Evolutionary conservation across 2,329 filamentous ascomycete species (phyloP).

Genomic region (Plenodomus lindquistii): DNA sequence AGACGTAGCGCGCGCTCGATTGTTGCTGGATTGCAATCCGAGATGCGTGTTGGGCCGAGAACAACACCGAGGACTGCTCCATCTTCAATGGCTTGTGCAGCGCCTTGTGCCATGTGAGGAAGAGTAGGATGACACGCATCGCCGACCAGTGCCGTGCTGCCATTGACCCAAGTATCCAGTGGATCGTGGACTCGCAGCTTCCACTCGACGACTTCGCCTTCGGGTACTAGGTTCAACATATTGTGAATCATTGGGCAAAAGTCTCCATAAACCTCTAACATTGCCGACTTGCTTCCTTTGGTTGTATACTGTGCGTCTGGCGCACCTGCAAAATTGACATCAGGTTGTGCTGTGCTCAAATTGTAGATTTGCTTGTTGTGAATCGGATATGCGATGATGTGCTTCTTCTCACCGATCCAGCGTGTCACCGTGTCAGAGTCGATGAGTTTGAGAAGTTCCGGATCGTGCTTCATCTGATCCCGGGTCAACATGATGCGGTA

Average conservation of each 20-base stretch:
- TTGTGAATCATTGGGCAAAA: constrained; percentile 65
- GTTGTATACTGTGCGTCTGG: constrained; percentile 65
- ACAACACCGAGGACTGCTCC: constrained; percentile 60
- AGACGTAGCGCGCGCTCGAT: constrained; percentile 59
- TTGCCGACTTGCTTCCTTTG: constrained; percentile 62
- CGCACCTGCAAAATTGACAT: constrained; percentile 62
- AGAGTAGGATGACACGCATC: constrained; percentile 67
- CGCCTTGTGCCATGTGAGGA: constrained; percentile 66
- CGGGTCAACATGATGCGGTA: constrained; percentile 78
- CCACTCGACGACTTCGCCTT: constrained; percentile 70
- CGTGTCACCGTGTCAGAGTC: constrained; percentile 69
- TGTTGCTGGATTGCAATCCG: constrained; percentile 45
- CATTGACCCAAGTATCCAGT: constrained; percentile 64
- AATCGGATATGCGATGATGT: constrained; percentile 80
- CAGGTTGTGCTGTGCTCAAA: constrained; percentile 64
- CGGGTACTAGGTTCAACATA: constrained; percentile 64
- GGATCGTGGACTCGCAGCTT: constrained; percentile 65
- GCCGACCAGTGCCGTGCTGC: constrained; percentile 58
- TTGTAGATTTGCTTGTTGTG: constrained; percentile 70
- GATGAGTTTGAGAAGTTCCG: constrained; percentile 69
- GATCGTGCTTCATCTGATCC: constrained; percentile 67
- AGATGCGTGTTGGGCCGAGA: constrained; percentile 54
- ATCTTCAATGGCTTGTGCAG: constrained; percentile 68
- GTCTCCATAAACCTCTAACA: constrained; percentile 62
- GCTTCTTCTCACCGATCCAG: constrained; percentile 75